Evolutionary conservation across 169 alveolate genomes (phyloP).

Genomic region (Condylostoma magnum): DNA sequence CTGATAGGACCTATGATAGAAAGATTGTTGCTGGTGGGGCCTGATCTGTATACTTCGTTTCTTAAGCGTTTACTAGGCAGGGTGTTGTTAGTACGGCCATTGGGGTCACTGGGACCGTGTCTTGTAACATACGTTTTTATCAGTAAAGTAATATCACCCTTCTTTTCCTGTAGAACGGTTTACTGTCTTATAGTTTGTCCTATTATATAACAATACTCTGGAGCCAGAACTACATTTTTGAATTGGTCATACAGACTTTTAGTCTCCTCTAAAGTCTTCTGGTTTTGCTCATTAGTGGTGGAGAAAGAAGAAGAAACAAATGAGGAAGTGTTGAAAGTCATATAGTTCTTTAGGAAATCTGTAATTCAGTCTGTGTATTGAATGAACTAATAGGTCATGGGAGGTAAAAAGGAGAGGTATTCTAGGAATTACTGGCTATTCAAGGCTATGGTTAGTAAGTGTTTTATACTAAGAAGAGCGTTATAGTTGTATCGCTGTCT

Average conservation of each 20-base stretch:
- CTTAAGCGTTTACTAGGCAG: constrained; percentile 6
- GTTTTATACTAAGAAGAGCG: constrained; percentile 3
- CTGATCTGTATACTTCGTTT: background rate
- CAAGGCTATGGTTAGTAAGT: constrained; percentile 2
- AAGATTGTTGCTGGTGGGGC: too few species aligned
- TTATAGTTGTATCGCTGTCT: constrained; percentile 7
- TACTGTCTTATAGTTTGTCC: background rate
- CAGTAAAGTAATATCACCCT: background rate
- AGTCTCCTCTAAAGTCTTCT: constrained; percentile 8
- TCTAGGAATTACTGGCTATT: background rate
- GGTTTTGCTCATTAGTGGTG: too few species aligned
- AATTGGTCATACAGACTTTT: too few species aligned
- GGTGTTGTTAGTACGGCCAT: constrained; percentile 1
- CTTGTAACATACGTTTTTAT: background rate
- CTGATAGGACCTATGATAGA: too few species aligned
- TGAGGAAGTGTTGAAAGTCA: background rate
- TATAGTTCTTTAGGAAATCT: constrained; percentile 1
- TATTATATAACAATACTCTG: background rate
- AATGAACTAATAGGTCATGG: constrained; percentile 26
- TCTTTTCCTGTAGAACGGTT: background rate
- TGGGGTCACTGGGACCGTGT: constrained; percentile 11
- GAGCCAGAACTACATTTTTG: background rate
- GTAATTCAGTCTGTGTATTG: constrained; percentile 13
- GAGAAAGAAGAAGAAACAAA: background rate
- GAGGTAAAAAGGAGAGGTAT: background rate